phyloP scores from a whole-genome alignment of 2,329 filamentous ascomycete species.

The Sporothrix dimorphospora region DNA sequence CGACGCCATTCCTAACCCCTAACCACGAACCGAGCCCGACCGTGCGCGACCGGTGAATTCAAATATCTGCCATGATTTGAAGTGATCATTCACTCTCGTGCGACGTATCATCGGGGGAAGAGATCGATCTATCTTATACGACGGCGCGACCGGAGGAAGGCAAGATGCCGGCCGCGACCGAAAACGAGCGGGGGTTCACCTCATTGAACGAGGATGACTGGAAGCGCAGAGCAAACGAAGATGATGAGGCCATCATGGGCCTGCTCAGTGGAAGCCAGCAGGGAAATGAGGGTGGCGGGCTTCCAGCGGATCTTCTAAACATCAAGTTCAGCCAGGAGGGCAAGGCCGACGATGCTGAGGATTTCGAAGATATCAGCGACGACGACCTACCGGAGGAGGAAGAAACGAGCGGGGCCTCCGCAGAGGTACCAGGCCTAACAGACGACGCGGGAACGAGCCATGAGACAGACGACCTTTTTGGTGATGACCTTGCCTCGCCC shows the following conservation, averaged over 20 bases:
- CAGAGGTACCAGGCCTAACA: conserved; percentile 57
- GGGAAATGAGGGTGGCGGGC: conserved; percentile 40
- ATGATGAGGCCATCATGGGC: conserved; percentile 53
- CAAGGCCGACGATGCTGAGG: conserved; percentile 90
- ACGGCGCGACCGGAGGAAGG: not conserved
- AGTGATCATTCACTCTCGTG: not conserved
- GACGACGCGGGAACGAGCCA: conserved; percentile 65
- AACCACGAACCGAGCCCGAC: not conserved
- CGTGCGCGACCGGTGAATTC: not conserved
- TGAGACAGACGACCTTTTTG: conserved; percentile 70
- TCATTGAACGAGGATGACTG: conserved; percentile 45
- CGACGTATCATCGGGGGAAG: not conserved
- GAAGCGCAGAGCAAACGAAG: conserved; percentile 51
- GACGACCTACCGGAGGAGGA: conserved; percentile 87
- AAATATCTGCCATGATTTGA: conserved; percentile 17
- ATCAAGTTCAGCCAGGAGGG: conserved; percentile 63
- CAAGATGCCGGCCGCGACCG: conserved; percentile 27
- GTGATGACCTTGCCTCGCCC: conserved; percentile 59
- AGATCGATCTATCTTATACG: not conserved
- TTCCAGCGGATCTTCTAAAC: conserved; percentile 49
- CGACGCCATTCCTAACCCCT: not conserved
- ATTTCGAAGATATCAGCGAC: conserved; percentile 90
- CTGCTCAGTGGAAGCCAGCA: conserved; percentile 50
- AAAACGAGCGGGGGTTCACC: conserved; percentile 38
- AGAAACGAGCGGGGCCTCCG: conserved; percentile 47